Percentiles rank a stretch among this genome's conserved stretches.
Evolutionary conservation across 129 eudicot genomes (phyloP).

Genomic region (Helichrysum umbraculigerum): DNA sequence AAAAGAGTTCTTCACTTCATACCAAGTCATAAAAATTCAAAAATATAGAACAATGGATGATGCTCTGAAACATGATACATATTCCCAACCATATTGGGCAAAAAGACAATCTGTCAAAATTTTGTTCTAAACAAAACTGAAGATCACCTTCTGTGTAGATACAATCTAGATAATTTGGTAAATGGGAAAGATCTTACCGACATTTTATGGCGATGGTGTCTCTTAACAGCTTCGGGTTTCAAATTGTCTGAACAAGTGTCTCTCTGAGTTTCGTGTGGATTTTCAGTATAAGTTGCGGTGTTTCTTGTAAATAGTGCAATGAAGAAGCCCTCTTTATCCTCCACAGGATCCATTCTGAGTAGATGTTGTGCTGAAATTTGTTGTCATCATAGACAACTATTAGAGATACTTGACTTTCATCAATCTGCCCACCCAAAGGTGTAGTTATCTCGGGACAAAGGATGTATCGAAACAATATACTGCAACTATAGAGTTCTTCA

Average conservation of each 20-base stretch:
- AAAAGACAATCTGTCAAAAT: constrained; percentile 17
- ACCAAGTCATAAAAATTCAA: background rate
- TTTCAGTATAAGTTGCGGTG: constrained; percentile 10
- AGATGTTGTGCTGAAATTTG: constrained; percentile 61
- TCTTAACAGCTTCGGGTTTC: background rate
- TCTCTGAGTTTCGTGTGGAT: background rate
- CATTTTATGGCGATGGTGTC: constrained; percentile 15
- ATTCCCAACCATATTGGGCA: constrained; percentile 16
- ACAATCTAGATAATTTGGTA: constrained; percentile 50
- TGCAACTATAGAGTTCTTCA: background rate
- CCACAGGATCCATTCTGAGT: constrained; percentile 67
- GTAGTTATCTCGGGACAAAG: background rate
- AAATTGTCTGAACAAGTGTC: background rate
- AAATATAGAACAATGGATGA: background rate
- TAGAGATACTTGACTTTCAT: background rate
- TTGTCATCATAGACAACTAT: background rate
- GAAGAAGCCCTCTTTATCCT: constrained; percentile 95
- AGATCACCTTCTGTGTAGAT: constrained; percentile 32
- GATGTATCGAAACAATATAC: background rate
- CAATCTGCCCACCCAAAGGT: background rate
- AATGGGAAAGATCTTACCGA: constrained; percentile 28
- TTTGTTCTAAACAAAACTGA: constrained; percentile 10
- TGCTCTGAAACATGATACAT: constrained; percentile 24
- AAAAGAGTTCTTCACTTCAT: constrained; percentile 3
- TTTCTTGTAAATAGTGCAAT: constrained; percentile 77